Evolutionary conservation across 208 protist genomes (phyloP).

Genomic region (Acanthamoeba quina): DNA sequence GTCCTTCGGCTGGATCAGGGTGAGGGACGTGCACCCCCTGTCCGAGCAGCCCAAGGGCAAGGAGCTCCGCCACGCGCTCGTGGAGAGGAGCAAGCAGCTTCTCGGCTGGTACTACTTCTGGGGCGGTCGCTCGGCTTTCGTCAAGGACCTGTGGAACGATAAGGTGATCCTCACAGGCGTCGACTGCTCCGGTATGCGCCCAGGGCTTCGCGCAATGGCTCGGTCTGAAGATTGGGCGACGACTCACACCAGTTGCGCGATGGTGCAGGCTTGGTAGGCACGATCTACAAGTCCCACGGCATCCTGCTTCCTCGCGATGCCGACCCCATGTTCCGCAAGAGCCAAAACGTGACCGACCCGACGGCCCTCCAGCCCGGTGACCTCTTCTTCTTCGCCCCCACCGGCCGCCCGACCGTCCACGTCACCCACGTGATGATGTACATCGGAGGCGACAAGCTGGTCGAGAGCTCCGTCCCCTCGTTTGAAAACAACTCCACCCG

Average conservation of each 20-base stretch:
- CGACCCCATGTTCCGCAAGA: conserved; percentile 63
- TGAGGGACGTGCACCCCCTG: not conserved
- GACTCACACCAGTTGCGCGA: not conserved
- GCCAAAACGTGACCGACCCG: conserved; percentile 55
- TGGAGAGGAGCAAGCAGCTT: conserved; percentile 70
- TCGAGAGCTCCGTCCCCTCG: conserved; percentile 38
- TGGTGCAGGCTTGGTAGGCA: conserved; percentile 47
- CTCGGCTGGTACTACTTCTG: conserved; percentile 72
- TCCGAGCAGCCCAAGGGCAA: conserved; percentile 15
- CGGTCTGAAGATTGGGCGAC: too few relatives aligned
- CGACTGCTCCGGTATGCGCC: conserved; percentile 53
- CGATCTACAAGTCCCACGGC: conserved; percentile 63
- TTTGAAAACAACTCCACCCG: conserved; percentile 60
- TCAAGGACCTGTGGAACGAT: conserved; percentile 40
- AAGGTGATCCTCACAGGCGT: conserved; percentile 64
- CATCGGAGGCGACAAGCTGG: conserved; percentile 45
- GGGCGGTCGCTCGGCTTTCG: conserved; percentile 65
- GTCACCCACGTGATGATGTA: conserved; percentile 70
- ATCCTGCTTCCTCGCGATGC: conserved; percentile 68
- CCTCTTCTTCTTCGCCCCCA: conserved; percentile 61
- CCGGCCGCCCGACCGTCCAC: conserved; percentile 8
- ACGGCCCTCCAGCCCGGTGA: conserved; percentile 39
- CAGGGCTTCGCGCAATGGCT: too few relatives aligned
- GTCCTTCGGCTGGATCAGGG: conserved; percentile 48
- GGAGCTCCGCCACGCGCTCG: conserved; percentile 46